These are phyloP conservation scores for Carex sylvatica DNA, from an alignment of 202 grass and related monocot species.

Conservation along the genomic window DNA sequence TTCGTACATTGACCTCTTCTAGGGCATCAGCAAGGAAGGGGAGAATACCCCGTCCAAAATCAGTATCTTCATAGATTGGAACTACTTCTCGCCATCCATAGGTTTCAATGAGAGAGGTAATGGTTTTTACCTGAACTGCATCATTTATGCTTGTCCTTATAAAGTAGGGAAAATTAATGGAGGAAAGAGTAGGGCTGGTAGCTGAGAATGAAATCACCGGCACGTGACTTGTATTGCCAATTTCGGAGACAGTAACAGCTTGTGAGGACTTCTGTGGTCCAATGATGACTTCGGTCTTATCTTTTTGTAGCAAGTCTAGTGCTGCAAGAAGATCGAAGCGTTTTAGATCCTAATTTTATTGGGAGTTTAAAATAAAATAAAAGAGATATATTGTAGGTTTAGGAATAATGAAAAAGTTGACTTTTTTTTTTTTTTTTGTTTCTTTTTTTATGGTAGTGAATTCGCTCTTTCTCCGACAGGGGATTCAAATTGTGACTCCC, in stretches of 20 bases:
- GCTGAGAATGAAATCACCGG: slow-evolving; percentile 46
- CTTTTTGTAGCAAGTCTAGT: slow-evolving; percentile 38
- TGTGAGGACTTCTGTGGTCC: slow-evolving; percentile 52
- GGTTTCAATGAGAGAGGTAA: slow-evolving; percentile 33
- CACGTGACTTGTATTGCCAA: slow-evolving; percentile 36
- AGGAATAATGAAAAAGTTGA: no score
- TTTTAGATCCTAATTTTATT: neutral
- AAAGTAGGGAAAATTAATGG: slow-evolving; percentile 37
- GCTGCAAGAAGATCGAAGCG: slow-evolving; percentile 12
- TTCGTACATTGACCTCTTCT: neutral
- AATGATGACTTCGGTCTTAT: slow-evolving; percentile 37
- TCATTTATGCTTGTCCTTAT: slow-evolving; percentile 37
- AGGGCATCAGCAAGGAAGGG: slow-evolving; percentile 36
- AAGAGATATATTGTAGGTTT: neutral
- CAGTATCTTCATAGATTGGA: slow-evolving; percentile 37
- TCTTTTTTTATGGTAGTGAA: no score
- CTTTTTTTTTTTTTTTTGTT: no score
- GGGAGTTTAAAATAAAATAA: neutral
- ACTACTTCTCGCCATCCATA: slow-evolving; percentile 46
- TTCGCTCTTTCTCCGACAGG: no score
- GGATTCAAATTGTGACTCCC: no score
- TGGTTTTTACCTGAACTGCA: slow-evolving; percentile 30
- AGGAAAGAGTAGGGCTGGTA: slow-evolving; percentile 38
- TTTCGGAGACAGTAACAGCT: slow-evolving; percentile 28
- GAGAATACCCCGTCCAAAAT: slow-evolving; percentile 41